These are phyloP conservation scores for Pisolithus albus DNA, from an alignment of 768 basidiomycete species.

Conservation along the genomic window DNA sequence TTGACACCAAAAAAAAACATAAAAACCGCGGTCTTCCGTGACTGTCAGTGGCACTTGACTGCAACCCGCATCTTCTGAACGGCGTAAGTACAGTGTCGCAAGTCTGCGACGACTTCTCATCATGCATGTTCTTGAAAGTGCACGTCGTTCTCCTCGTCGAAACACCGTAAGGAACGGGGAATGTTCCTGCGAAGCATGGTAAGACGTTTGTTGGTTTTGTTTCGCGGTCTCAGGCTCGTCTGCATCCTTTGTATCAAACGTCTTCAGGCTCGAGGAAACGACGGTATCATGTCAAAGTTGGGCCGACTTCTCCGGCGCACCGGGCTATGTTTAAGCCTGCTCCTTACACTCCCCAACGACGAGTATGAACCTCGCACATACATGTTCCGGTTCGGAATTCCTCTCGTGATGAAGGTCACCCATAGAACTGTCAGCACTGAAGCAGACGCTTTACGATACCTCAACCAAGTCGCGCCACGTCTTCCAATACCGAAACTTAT, in stretches of 20 bases:
- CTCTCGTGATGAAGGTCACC: slow-evolving; percentile 13
- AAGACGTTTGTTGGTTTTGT: not conserved
- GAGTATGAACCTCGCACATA: slow-evolving; percentile 5
- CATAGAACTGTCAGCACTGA: slow-evolving; percentile 12
- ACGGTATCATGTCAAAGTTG: not conserved
- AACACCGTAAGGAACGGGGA: not conserved
- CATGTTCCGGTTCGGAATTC: slow-evolving; percentile 16
- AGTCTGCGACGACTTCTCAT: not conserved
- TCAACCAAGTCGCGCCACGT: slow-evolving; percentile 9
- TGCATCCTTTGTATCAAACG: not conserved
- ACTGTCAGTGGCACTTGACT: not conserved
- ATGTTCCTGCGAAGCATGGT: not conserved
- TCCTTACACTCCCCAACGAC: slow-evolving; percentile 1
- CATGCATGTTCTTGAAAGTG: not conserved
- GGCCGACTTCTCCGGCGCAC: not conserved
- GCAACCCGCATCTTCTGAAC: not conserved
- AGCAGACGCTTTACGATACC: slow-evolving; percentile 15
- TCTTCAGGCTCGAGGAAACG: not conserved
- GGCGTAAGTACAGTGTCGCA: not conserved
- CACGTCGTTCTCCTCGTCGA: not conserved
- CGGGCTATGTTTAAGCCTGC: not conserved
- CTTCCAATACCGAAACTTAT: slow-evolving; percentile 20
- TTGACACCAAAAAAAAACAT: too few relatives aligned
- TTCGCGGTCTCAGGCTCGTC: not conserved
- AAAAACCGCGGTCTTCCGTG: too few relatives aligned